phyloP scores from a whole-genome alignment of 768 basidiomycete genomes.

The Filobasidium wieringae region DNA sequence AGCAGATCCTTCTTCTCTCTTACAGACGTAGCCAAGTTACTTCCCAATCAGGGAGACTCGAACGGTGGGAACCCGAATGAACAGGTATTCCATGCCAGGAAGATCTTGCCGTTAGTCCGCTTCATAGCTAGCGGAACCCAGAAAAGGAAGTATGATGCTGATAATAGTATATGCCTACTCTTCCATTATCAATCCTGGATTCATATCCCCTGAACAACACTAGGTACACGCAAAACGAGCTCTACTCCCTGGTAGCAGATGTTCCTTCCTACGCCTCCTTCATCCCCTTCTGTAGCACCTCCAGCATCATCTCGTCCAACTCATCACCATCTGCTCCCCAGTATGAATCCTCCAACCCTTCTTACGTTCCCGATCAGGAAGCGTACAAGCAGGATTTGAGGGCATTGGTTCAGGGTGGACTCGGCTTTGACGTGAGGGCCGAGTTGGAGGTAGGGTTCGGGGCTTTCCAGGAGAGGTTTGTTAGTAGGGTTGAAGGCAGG shows the following conservation, averaged over 20 bases:
- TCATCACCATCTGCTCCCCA: background rate
- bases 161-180: no score
- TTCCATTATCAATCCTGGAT: no score
- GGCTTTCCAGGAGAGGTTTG: conserved; percentile 72
- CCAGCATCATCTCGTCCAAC: conserved; percentile 10
- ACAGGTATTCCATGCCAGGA: conserved; percentile 68
- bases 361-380: background rate
- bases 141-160: no score
- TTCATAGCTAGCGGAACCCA: no score
- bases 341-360: background rate
- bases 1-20: conserved; percentile 30
- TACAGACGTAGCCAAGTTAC: conserved; percentile 27
- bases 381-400: conserved; percentile 12
- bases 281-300: conserved; percentile 65
- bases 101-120: conserved; percentile 77
- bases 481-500: conserved; percentile 66
- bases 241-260: conserved; percentile 78
- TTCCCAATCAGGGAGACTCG: conserved; percentile 6
- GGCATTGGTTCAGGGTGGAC: conserved; percentile 26
- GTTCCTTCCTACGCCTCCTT: conserved; percentile 75
- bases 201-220: no score
- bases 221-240: conserved; percentile 65
- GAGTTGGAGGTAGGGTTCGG: conserved; percentile 84
- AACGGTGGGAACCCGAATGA: conserved; percentile 31
- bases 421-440: conserved; percentile 54